Evolutionary conservation across 1,284 basidiomycete genomes (phyloP), one percentile per base, ranked within the genome.

Genomic region (Grifola frondosa): DNA sequence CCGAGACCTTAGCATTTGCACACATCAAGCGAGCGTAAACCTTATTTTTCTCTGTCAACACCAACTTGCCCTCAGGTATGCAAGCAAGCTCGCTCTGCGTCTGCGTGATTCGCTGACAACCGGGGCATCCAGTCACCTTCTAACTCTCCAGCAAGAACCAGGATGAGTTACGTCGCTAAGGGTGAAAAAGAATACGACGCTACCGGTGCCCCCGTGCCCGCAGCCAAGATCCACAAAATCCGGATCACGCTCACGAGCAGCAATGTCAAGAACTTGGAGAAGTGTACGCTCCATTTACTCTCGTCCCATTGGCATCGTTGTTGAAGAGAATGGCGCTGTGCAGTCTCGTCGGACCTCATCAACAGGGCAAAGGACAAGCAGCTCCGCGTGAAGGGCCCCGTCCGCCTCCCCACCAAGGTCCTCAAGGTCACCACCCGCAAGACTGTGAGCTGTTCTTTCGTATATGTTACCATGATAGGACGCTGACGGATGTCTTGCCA

Each of bases 151-250:
- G 44, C 55, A 47, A 55, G 38, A 63, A 58, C 52, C 60, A 90
- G 74, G 78, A 97, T 97, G 95, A 92, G 89, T 88, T 93, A 95
- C 90, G 95, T 97, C 91, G 92, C 95, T 81, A 97, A 96, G 87
- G 90, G 85, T 70, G 88, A 95, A 75, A 94, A 98, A 75, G 95
- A 98, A 69, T 93, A 93, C 77, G 93, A 96, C 59, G 91, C 92
- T 62, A 84, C 91, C 48, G 92, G 90, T 63, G 89, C 88, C 59
- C 81, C 84, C 53, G 78, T 89, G 49, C 86, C 89, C 60, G 77
- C 82, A 57, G 85, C 90, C 67, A 96, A 98, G 77, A 84, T 94
- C 70, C 97, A 99, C 86, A 97, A 97, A 82, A 99, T 99, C 74
- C 81, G 97, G 59, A 99, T 99, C 79, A 99, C 97, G 59, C 80